Conservation (phyloP, 2,329 filamentous ascomycete genomes). For the Penicillium sp. region DNA sequence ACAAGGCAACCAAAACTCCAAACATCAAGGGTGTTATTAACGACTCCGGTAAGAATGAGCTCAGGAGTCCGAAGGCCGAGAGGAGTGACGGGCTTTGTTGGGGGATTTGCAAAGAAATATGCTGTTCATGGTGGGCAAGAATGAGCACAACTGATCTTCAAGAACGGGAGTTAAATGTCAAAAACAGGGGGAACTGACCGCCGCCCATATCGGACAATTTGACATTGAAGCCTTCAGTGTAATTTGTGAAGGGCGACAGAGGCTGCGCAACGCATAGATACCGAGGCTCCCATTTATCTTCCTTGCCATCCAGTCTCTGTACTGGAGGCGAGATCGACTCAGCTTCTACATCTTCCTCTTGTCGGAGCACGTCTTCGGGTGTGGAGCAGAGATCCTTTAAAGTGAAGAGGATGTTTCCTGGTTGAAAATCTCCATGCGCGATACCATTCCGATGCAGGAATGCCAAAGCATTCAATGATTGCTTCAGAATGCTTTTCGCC, state of each 20-base stretch:
- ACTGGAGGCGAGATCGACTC: constrained; percentile 14
- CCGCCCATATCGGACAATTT: constrained; percentile 29
- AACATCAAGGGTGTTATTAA: constrained; percentile 22
- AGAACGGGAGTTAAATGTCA: constrained; percentile 2
- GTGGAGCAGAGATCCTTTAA: constrained; percentile 14
- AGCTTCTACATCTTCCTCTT: constrained; percentile 19
- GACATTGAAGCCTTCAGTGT: constrained; percentile 17
- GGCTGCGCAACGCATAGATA: constrained; percentile 25
- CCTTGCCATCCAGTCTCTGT: constrained; percentile 22
- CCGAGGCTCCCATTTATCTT: constrained; percentile 25
- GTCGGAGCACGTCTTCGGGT: constrained; percentile 16
- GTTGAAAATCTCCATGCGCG: constrained; percentile 22
- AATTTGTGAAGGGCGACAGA: constrained; percentile 19
- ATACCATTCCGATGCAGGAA: constrained; percentile 21
- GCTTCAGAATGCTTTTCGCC: constrained; percentile 22
- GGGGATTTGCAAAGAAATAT: constrained; percentile 22
- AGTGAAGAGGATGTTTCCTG: constrained; percentile 21
- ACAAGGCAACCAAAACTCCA: constrained; percentile 28
- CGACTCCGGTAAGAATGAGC: constrained; percentile 19
- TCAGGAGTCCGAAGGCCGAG: constrained; percentile 24
- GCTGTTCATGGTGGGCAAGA: constrained; percentile 10
- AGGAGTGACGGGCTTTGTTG: constrained; percentile 19
- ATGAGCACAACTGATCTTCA: constrained; percentile 9
- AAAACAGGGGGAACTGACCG: constrained; percentile 14
- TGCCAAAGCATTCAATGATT: constrained; percentile 18